These are phyloP conservation scores for Hypoxylon lenormandii DNA, from an alignment of 495 filamentous ascomycete species.

Conservation along the genomic window DNA sequence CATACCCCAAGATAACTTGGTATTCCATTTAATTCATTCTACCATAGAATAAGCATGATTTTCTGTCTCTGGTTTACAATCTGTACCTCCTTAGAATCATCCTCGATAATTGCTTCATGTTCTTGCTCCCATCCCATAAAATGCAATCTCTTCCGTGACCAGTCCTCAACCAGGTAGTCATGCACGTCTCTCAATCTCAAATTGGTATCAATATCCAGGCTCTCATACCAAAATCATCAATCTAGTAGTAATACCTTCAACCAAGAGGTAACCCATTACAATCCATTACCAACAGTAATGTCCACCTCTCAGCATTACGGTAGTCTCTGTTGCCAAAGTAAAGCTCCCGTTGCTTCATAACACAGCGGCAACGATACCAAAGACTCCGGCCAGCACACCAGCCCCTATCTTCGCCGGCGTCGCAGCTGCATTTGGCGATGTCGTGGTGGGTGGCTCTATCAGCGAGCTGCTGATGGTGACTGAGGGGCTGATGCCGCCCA, in stretches of 20 bases:
- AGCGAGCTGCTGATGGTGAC: conserved; percentile 20
- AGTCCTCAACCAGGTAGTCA: too few relatives aligned
- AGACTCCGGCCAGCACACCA: conserved; percentile 43
- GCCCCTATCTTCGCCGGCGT: conserved; percentile 37
- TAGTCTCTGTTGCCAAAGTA: neutral
- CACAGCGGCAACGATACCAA: conserved; percentile 46
- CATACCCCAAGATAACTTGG: too few relatives aligned
- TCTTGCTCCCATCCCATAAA: conserved; percentile 2
- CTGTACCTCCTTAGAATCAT: too few relatives aligned
- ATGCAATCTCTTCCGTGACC: neutral
- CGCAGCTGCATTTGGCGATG: conserved; percentile 35
- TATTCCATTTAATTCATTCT: too few relatives aligned
- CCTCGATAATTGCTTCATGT: too few relatives aligned
- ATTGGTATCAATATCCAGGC: conserved; percentile 18
- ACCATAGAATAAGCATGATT: too few relatives aligned
- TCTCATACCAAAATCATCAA: conserved; percentile 9
- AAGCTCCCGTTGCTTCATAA: neutral
- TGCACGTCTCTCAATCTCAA: too few relatives aligned
- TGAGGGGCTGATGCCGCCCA: conserved; percentile 14
- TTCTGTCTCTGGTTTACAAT: too few relatives aligned
- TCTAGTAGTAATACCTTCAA: conserved; percentile 1
- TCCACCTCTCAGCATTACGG: neutral
- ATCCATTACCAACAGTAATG: neutral
- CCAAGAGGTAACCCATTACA: conserved; percentile 2
- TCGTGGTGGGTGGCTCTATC: conserved; percentile 8